A percentile compares a stretch with the other conserved stretches of the same genome.
Conservation (phyloP, 148 eudicot species). For the Selenicereus undatus region DNA sequence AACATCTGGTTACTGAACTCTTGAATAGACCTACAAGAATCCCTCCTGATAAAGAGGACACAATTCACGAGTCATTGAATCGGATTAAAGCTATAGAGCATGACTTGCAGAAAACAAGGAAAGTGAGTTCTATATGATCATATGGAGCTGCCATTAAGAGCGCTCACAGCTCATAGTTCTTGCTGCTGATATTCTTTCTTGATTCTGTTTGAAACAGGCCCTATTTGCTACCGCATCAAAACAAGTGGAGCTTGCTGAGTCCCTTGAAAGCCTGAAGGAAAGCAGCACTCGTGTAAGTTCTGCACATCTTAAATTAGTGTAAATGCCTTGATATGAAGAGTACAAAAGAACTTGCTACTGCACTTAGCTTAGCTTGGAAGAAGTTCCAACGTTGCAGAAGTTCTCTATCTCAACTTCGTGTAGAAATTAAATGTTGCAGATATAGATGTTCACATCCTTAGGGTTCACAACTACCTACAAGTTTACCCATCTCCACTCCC, state of each 20-base stretch:
- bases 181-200: background rate
- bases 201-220: slow-evolving; percentile 35
- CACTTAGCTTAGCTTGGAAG: background rate
- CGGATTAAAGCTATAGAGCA: slow-evolving; percentile 84
- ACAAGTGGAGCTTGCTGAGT: slow-evolving; percentile 87
- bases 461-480: background rate
- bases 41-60: slow-evolving; percentile 84
- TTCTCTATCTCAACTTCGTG: background rate
- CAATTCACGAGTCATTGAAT: slow-evolving; percentile 64
- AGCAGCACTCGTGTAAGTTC: slow-evolving; percentile 55
- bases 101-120: slow-evolving; percentile 91
- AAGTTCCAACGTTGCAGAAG: background rate
- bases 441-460: too few species aligned
- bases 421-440: background rate
- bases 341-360: background rate
- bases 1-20: slow-evolving; percentile 62
- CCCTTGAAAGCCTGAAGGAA: slow-evolving; percentile 70
- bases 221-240: slow-evolving; percentile 84
- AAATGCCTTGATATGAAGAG: background rate
- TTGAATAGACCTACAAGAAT: slow-evolving; percentile 64
- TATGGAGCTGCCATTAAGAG: background rate
- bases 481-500: background rate
- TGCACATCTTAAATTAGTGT: slow-evolving; percentile 4
- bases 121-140: slow-evolving; percentile 34
- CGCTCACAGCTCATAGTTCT: background rate